A percentile compares a stretch with the other conserved stretches of the same genome.
These are phyloP conservation scores for Rosellinia necatrix DNA, from an alignment of 2,329 filamentous ascomycete species.

Conservation along the genomic window DNA sequence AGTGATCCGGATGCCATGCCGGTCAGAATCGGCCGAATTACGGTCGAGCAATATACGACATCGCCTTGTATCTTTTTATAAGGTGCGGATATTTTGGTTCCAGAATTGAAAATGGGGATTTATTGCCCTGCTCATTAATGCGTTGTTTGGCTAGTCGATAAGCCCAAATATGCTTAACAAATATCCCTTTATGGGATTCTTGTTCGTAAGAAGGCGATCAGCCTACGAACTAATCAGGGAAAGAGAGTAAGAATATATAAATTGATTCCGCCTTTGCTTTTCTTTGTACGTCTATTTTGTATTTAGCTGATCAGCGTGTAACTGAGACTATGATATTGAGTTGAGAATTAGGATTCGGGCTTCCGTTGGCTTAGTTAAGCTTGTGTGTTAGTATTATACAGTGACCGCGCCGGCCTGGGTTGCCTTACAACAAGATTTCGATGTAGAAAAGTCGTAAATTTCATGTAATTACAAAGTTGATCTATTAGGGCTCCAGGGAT, in stretches of 20 bases:
- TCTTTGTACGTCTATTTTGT: neutral
- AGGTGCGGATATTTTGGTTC: neutral
- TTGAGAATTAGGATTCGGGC: neutral
- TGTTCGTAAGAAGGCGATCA: too few relatives aligned
- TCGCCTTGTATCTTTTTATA: too few relatives aligned
- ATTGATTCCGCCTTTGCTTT: too few relatives aligned
- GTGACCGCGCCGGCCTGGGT: neutral
- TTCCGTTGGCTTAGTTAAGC: neutral
- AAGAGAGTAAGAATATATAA: too few relatives aligned
- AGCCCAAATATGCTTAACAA: too few relatives aligned
- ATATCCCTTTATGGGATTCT: too few relatives aligned
- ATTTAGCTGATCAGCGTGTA: neutral
- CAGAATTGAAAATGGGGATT: neutral
- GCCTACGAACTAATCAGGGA: too few relatives aligned
- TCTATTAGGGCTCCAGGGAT: slow-evolving; percentile 14
- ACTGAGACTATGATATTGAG: neutral
- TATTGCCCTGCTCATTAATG: neutral
- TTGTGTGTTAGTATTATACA: neutral
- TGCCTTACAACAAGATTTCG: too few relatives aligned
- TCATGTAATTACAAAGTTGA: too few relatives aligned
- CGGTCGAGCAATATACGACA: slow-evolving; percentile 18
- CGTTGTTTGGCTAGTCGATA: too few relatives aligned
- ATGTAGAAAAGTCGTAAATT: too few relatives aligned
- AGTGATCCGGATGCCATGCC: too few relatives aligned
- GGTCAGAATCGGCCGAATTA: slow-evolving; percentile 7